Conservation (phyloP, 257 asterid species). For the Capsicum baccatum region DNA sequence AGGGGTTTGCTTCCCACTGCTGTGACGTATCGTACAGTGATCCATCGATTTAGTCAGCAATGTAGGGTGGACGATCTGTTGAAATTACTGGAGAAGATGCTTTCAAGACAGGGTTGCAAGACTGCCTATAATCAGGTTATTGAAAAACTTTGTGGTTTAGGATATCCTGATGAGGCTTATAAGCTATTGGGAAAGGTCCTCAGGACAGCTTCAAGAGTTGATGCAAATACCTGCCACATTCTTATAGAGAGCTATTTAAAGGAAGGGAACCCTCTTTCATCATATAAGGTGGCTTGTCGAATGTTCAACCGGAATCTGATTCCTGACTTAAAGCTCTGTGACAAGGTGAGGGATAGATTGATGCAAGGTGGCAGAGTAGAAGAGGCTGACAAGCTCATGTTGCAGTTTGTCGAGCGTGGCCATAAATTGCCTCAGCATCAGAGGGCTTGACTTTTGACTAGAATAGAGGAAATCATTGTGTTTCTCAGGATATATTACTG, state of each 20-base stretch:
- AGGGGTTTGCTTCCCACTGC: conserved; percentile 82
- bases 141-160: conserved; percentile 78
- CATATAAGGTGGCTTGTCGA: conserved; percentile 87
- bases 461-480: conserved; percentile 23
- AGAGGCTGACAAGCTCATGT: conserved; percentile 90
- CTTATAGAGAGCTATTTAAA: conserved; percentile 71
- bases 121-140: conserved; percentile 75
- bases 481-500: not conserved
- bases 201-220: conserved; percentile 69
- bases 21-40: conserved; percentile 77
- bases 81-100: conserved; percentile 73
- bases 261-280: conserved; percentile 65
- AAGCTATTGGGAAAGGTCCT: conserved; percentile 74
- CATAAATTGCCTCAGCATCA: conserved; percentile 42
- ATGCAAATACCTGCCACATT: conserved; percentile 69
- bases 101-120: conserved; percentile 57
- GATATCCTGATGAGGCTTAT: conserved; percentile 73
- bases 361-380: conserved; percentile 48
- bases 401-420: conserved; percentile 84
- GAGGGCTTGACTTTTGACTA: conserved; percentile 20
- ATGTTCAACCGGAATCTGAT: conserved; percentile 86
- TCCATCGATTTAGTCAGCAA: conserved; percentile 76
- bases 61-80: conserved; percentile 63
- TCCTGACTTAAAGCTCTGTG: conserved; percentile 84
- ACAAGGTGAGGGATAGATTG: conserved; percentile 70